Base-by-base conservation (phyloP, 1,284 basidiomycete genomes). In the Leccinum pachyderme region DNA sequence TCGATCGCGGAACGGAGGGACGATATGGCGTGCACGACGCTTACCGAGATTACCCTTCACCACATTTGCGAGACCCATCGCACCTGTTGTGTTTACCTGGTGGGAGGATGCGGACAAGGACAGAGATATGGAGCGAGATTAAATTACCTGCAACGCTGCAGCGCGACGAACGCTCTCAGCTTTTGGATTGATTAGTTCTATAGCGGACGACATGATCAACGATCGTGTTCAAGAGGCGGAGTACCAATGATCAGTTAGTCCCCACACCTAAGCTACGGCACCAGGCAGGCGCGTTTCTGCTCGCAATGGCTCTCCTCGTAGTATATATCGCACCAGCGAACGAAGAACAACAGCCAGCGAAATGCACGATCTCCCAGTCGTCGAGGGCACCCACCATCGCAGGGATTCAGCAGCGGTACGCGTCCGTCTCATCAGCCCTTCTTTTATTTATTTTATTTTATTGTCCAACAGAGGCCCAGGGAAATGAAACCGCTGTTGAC, bases 51-150 rank as follows among this genome's bases (percentile, higher is more conserved):
- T 99, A 70, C 91, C 87, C 78, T 95, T 96, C 63, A 99, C 96
- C 56, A 99, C 96, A 73, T 87, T 92, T 35, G 97, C 97, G 54
- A 99, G 88, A 64, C 97, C 96, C 81, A 98, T 93, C 54, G 97
- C 97, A 65, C 96, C 96, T 69, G 83, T 90, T 57, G 87, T 93
- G 64, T 93, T 93, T 55, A 93, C 91, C 89, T 91, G 63, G 49
- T 61, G 54, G 56, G 54, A 59, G 65, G 62, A 37, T 54, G 55
- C 57, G 55, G 59, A 47, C 56, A 56, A 56, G 66, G 47, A 49
- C 27, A 33, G 54, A 33, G 54, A 56, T 52, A 60, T 54, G 59
- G 41, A 58, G 55, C 47, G 46, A 59, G 58, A 61, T 60, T 62
- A 57, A 60, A 76, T 77, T 74, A 95, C 95, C 86, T 96, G 94